A percentile compares a stretch with the other conserved stretches of the same genome.
Conservation (phyloP, 192 early-diverging fungal species). For the Coemansia sp. region DNA sequence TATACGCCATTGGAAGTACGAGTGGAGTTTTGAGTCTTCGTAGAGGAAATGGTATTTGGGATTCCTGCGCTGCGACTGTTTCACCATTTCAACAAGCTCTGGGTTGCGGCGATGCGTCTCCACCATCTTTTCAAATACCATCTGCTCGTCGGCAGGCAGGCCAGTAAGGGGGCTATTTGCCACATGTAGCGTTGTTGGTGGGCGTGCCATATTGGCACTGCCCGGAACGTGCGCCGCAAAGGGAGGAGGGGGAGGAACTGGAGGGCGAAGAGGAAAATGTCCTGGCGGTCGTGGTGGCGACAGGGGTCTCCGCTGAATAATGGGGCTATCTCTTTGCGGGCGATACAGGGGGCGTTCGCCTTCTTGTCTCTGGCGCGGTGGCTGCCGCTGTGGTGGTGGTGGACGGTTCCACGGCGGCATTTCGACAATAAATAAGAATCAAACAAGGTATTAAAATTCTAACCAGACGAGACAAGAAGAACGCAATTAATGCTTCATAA, state of each 20-base stretch:
- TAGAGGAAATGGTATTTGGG: slow-evolving; percentile 39
- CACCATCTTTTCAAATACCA: slow-evolving; percentile 42
- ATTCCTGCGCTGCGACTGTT: slow-evolving; percentile 15
- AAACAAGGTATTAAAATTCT: too few relatives aligned
- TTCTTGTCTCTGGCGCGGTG: neutral
- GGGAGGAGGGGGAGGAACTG: neutral
- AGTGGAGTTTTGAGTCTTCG: slow-evolving; percentile 23
- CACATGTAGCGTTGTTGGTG: neutral
- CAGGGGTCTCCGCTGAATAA: neutral
- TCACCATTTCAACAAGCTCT: slow-evolving; percentile 30
- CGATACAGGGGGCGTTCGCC: neutral
- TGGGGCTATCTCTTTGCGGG: neutral
- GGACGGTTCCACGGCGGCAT: slow-evolving; percentile 26
- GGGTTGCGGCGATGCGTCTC: slow-evolving; percentile 26
- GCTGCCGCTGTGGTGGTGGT: neutral
- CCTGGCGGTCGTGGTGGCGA: neutral
- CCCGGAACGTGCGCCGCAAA: neutral
- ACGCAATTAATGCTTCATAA: too few relatives aligned
- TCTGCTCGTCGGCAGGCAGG: slow-evolving; percentile 16
- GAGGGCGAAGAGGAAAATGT: neutral
- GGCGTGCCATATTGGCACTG: neutral
- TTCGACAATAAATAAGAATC: neutral
- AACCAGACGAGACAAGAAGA: too few relatives aligned
- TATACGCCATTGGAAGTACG: slow-evolving; percentile 27
- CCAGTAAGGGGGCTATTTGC: neutral